A percentile compares a stretch with the other conserved stretches of the same genome.
Evolutionary conservation across 2,329 filamentous ascomycete genomes (phyloP).

Genomic region (Pyrenochaeta sp.): DNA sequence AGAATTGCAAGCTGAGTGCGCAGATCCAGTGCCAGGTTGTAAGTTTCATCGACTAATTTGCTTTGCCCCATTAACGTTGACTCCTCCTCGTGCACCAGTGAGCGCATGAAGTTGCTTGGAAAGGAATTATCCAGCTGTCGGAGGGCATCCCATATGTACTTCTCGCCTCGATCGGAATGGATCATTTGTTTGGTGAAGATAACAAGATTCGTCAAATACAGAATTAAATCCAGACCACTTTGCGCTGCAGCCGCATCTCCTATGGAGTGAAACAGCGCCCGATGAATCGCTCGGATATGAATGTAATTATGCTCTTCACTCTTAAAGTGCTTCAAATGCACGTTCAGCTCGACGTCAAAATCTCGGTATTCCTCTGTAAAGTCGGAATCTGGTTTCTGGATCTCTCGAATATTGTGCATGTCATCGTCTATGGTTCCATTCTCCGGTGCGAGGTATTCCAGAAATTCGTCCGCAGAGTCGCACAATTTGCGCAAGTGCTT

Average conservation of each 20-base stretch:
- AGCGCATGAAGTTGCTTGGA: constrained; percentile 44
- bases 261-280: constrained; percentile 48
- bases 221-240: constrained; percentile 50
- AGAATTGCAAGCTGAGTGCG: constrained; percentile 64
- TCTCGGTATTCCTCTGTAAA: constrained; percentile 50
- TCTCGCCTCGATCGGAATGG: constrained; percentile 33
- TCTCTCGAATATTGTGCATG: constrained; percentile 31
- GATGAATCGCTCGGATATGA: constrained; percentile 47
- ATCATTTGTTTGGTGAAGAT: constrained; percentile 52
- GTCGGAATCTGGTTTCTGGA: constrained; percentile 48
- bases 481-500: constrained; percentile 52
- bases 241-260: constrained; percentile 20
- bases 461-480: constrained; percentile 35
- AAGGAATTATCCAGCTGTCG: constrained; percentile 46
- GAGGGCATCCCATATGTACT: constrained; percentile 40
- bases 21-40: constrained; percentile 61
- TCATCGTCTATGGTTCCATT: constrained; percentile 32
- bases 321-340: constrained; percentile 48
- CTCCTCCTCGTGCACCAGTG: constrained; percentile 17
- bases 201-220: constrained; percentile 57
- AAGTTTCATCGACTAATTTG: constrained; percentile 53
- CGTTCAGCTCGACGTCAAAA: constrained; percentile 43
- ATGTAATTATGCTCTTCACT: constrained; percentile 54
- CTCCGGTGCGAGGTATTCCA: constrained; percentile 40
- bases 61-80: constrained; percentile 48